phyloP scores from a whole-genome alignment of 371 early-diverging fungal genomes.

The Circinella minor region DNA sequence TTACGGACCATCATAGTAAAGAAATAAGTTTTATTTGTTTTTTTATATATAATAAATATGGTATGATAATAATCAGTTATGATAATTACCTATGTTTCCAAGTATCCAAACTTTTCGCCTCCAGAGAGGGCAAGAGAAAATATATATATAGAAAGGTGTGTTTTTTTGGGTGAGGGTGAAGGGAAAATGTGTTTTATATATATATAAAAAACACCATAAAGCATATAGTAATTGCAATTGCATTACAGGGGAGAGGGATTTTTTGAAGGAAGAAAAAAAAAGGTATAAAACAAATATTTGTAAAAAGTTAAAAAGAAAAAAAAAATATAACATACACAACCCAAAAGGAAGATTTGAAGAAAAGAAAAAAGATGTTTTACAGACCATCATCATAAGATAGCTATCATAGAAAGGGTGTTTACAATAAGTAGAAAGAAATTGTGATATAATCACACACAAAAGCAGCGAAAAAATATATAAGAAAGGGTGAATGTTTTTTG shows the following conservation, averaged over 20 bases:
- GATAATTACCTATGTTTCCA: conserved; percentile 10
- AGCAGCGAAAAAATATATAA: conserved; percentile 10
- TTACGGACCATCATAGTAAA: conserved; percentile 3
- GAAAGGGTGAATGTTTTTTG: no score
- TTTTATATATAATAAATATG: no score
- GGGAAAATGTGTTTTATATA: no score
- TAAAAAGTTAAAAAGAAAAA: background rate
- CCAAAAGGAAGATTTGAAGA: background rate
- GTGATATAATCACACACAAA: conserved; percentile 23
- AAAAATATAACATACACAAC: conserved; percentile 12
- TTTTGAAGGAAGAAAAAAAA: conserved; percentile 6
- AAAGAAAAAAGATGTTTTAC: conserved; percentile 9
- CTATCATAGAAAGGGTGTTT: background rate
- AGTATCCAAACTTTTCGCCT: conserved; percentile 12
- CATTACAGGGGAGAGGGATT: background rate
- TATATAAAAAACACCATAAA: background rate
- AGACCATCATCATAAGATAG: conserved; percentile 20
- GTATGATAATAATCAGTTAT: no score
- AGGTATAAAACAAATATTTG: conserved; percentile 2
- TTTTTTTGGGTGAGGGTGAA: no score
- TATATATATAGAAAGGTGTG: background rate
- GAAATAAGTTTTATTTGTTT: background rate
- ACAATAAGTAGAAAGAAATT: background rate
- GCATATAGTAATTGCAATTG: background rate
- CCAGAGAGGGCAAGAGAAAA: background rate